Percentiles rank a stretch among this genome's conserved stretches.
phyloP scores from a whole-genome alignment of 352 stramenopile species.

The Pythium vanterpoolii region DNA sequence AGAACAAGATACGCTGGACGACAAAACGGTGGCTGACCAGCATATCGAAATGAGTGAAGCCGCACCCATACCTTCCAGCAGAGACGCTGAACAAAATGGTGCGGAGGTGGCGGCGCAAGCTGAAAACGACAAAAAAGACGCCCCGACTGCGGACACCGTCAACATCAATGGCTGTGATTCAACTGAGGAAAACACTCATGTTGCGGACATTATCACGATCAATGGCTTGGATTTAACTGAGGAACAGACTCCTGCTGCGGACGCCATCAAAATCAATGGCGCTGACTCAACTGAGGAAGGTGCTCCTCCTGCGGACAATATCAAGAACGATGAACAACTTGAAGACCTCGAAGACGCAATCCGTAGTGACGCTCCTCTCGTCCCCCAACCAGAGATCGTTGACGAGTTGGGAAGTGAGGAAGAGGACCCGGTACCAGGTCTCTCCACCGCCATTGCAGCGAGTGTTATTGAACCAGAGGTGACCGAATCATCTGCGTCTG shows the following conservation, averaged over 20 bases:
- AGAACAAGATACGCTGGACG: neutral
- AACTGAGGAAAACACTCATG: neutral
- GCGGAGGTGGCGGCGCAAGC: neutral
- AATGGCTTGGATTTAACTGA: too few species aligned
- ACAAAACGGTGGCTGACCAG: neutral
- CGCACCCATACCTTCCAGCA: neutral
- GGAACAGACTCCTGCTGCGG: neutral
- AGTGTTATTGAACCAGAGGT: neutral
- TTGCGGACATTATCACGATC: neutral
- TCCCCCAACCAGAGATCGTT: constrained; percentile 10
- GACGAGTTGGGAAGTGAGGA: constrained; percentile 27
- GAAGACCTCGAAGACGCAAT: neutral
- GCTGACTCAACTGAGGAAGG: neutral
- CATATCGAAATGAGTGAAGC: neutral
- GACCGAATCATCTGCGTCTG: too few species aligned
- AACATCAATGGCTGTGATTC: neutral
- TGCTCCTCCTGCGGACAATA: neutral
- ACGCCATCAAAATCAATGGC: neutral
- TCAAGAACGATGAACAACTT: neutral
- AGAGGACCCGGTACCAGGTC: neutral
- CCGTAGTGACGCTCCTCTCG: neutral
- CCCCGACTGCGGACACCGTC: neutral
- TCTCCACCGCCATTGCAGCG: neutral
- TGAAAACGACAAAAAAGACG: neutral
- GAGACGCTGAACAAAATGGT: neutral